Evolutionary conservation across 352 stramenopile genomes (phyloP), one percentile per base, ranked within the genome.

Genomic region (Phytophthora rubi): DNA sequence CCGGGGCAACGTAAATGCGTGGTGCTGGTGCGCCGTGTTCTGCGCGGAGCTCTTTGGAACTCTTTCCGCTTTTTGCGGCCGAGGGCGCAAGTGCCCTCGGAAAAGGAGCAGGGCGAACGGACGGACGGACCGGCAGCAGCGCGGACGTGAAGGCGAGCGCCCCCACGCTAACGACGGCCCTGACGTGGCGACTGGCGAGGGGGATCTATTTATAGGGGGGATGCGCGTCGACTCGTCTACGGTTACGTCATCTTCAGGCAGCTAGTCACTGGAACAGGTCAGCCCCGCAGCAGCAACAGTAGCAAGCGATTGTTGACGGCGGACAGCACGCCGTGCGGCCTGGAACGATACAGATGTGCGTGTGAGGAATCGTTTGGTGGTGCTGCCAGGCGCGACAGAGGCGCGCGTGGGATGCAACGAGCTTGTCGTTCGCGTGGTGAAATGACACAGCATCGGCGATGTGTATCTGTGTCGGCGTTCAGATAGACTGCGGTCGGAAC

Each of bases 61-160:
- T 88, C 80, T 91, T 91, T 91, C 75, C 80, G 73, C 70, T 85
- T 88, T 87, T 89, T 89, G 81, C 79, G 68, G 68, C 48, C 62
- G 62, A 85, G 35, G 33, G 70, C 77, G 71, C 78, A 89, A 45
- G 81, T 72, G 76, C 18, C 23, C 5, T 45, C 39, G 59, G 51
- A 18, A 32, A 59, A 59, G 59, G 35, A 67, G 45, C 37, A 39
- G 6, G 37, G 16, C 32, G n/a, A 13, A 28, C 33, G 53, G 30
- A 13, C 33, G 53, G 30, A 13, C 30, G 30, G 32, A 9, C 28
- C 8, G 8, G 53, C 28, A 28, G 16, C 53, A 30, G 53, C n/a
- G 39, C 39, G 12, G 13, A 48, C 39, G 39, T 48, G 39, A 48
- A n/a, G 4, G 12, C 30, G 53, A 5, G 53, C 3, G 32, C 32